Evolutionary conservation across 306 rosid genomes (phyloP), one percentile per base, ranked within the genome.

Genomic region (Sicyos baderoa): DNA sequence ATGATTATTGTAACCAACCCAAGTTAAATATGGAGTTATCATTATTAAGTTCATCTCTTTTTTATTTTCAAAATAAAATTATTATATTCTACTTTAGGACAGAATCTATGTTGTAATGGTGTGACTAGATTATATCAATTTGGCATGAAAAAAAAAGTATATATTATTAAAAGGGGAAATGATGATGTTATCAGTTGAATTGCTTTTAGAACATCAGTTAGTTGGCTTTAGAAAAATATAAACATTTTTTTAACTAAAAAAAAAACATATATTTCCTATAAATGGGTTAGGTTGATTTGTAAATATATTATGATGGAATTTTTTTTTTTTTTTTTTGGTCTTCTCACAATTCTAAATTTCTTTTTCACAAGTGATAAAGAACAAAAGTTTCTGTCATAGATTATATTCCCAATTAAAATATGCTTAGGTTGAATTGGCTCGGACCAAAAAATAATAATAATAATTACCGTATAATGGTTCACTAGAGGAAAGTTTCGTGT

Each of bases 251-350:
- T 2, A 29, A 29, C 35, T 29, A 29, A 29, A 29, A 29, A 25
- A 29, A 35, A 35, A 0, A 8, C 42, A 35, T 35, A 35, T 4
- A 35, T 35, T 35, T 61, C 49, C 23, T 8, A 7, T 35, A 60
- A 35, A 60, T 60, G 48, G 67, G 67, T 60, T 60, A n/a, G 48
- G 45, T 61, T 32, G 7, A 32, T 56, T 56, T 56, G 15, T 56
- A 18, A 53, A 53, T 53, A 53, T 17, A 53, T 42, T 35, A 35
- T 35, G 42, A 35, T 4, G 7, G 42, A 35, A 1, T 35, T 42
- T 42, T 7, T 42, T 37, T 37, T 0, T 37, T 0, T 37, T 5
- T 27, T 1, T 27, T 3, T 27, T 1, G 3, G 32, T 27, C 32
- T 27, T 27, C 32, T 27, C 32, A 27, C 1, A 27, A 27, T 27